Evolutionary conservation across 1,284 basidiomycete genomes (phyloP), one percentile per base, ranked within the genome.

Genomic region (Porodaedalea pini): DNA sequence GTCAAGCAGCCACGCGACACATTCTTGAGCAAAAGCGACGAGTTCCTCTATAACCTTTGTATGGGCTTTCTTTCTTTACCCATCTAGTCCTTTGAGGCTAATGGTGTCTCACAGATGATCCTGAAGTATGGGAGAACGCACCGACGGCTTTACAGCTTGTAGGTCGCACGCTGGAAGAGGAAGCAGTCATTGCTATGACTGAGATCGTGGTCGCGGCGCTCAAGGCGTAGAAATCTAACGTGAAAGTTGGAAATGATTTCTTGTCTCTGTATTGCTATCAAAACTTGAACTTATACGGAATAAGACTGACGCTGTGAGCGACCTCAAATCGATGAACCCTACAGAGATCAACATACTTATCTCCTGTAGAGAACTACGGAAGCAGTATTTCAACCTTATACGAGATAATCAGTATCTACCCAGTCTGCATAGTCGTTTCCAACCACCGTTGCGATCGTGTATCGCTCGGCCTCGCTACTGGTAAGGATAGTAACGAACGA

Each of bases 141-240:
- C 90, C 90, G 0, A 75, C 91, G 5, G 73, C 76, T n/a, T 69
- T 92, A 21, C 90, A 92, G 64, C 65, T 90, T 4, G 76, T 90
- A 2, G 86, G 83, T 0, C 73, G 81, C 52, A 83, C 82, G n/a
- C 73, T 85, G 41, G 86, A 92, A 65, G 88, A 91, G 62, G 88
- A 90, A 65, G 85, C 81, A 0, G 77, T 88, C 7, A 74, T 89
- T 32, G 79, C 74, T 0, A 81, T 88, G 77, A 75, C 78, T 8
- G 80, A 84, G 62, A 76, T 86, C 31, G 78, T 86, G 4, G 79
- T 80, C 54, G 66, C 65, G 0, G 78, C 79, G 4, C 64, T 80
- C 57, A 75, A 71, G 60, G 50, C 60, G 49, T 37, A 48, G n/a
- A 54, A 47, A 29, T 4, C 4, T 47, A 47, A 34, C 6, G 32